Percentiles rank a stretch among this genome's conserved stretches.
phyloP scores from a whole-genome alignment of 805 yeast species.

The Ogataea angusta region DNA sequence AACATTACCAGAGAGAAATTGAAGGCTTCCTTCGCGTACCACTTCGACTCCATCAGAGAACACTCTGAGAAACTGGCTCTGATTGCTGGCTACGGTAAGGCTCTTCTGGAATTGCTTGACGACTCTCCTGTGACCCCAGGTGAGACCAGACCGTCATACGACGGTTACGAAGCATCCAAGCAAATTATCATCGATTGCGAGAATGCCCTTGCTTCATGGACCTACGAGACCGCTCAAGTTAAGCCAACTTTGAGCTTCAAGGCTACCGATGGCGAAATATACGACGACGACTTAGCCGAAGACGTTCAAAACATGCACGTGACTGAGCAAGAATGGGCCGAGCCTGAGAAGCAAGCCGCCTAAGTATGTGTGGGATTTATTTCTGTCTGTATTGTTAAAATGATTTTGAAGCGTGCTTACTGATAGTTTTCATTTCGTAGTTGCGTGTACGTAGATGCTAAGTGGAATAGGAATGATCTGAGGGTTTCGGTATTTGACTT shows the following conservation, averaged over 20 bases:
- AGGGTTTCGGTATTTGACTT: conserved; percentile 20
- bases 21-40: conserved; percentile 79
- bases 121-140: conserved; percentile 88
- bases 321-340: conserved; percentile 39
- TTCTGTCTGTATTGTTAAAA: conserved; percentile 15
- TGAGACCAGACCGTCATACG: conserved; percentile 87
- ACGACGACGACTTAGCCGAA: conserved; percentile 49
- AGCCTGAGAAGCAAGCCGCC: conserved; percentile 29
- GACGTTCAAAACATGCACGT: conserved; percentile 48
- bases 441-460: conserved; percentile 25
- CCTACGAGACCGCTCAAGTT: conserved; percentile 77
- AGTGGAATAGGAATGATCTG: conserved; percentile 20
- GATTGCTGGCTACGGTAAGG: conserved; percentile 89
- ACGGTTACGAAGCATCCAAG: conserved; percentile 84
- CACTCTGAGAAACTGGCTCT: conserved; percentile 81
- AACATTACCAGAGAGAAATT: conserved; percentile 85
- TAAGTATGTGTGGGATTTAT: conserved; percentile 15
- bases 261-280: conserved; percentile 43
- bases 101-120: conserved; percentile 75
- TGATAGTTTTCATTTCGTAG: conserved; percentile 2
- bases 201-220: conserved; percentile 80
- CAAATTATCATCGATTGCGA: conserved; percentile 86
- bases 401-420: conserved; percentile 6
- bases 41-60: conserved; percentile 82
- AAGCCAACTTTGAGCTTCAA: conserved; percentile 75